Base-by-base conservation (phyloP, 2,329 filamentous ascomycete genomes). In the Mycogone perniciosa region DNA sequence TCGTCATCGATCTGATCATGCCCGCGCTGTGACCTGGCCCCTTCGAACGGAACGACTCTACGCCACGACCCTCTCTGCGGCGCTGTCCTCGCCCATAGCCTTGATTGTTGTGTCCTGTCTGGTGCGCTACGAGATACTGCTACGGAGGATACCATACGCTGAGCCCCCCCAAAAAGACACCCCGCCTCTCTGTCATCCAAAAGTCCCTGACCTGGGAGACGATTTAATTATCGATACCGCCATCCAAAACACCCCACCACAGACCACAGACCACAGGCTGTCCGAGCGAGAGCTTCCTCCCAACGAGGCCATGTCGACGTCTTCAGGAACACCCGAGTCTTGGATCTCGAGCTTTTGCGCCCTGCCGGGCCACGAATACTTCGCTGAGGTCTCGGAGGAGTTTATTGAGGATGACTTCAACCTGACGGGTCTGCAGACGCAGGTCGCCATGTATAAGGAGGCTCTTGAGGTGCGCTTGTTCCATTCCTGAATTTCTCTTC, bases 371-470 rank as follows among this genome's bases (percentile, higher is more conserved):
- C 93, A 99, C 68, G 93, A 99, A 71, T 99, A 97, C 74, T 99
- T 99, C 70, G 93, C 93, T 56, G 93, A 99, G 75, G 92, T 99
- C 46, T 93, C 89, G 42, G 93, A 99, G 72, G 93, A 99, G 65
- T 99, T 99, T 63, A 97, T 99, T 66, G 93, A 99, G 70, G 93
- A 99, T 82, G 93, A 99, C 71, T 99, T 99, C 78, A 99, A 99
- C 71, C 77, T 99, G 58, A 99, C 93, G 1, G 93, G 93, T 45
- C 77, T 99, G 63, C 90, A 96, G 71, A 88, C 85, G 54, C 92
- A 97, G 72, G 93, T 99, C 47, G 86, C 89, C 57, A 96, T 96
- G 88, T 99, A 99, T 71, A 99, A 97, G 72, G 93, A 99, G 72
- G 93, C 93, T 9, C 75, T 99, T 57, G 93, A 99, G 76, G 82